Evolutionary conservation across 257 asterid genomes (phyloP), one percentile per base, ranked within the genome.

Genomic region (Primulina eburnea): DNA sequence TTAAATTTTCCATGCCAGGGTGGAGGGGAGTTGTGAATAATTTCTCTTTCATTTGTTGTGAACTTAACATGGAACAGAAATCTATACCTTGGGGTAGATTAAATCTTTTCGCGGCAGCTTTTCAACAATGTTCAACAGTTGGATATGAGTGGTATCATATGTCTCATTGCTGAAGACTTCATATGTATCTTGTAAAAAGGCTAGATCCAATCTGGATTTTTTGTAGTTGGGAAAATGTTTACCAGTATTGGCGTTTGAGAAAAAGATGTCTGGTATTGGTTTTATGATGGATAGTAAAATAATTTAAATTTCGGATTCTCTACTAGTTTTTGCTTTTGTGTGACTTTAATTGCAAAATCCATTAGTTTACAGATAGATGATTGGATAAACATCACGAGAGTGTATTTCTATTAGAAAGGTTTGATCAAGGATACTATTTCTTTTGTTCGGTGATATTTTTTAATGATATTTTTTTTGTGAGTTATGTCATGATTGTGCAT

Each of bases 331-430:
- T 68, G 37, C 17, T 62, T 59, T 33, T 64, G 43, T 50, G 66
- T 60, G 32, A 34, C 47, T 47, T 28, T 17, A 8, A 32, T 60
- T 70, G 68, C 43, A 67, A 40, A 56, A 37, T 55, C 40, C 71
- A 17, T 17, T 16, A 50, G 17, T 59, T 61, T 71, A 67, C 47
- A n/a, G 57, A 17, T 5, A 24, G 34, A 38, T 58, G 57, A 16
- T 50, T 14, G 20, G 55, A 50, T 50, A 50, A 50, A 17, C n/a
- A 17, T 50, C 57, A 12, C 18, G 4, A 50, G 56, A 5, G 20
- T 50, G 8, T 50, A 9, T 33, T 26, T 43, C 11, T 38, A 56
- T 55, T 37, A 66, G 71, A 7, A 63, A 62, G 14, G 66, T 53
- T 68, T 37, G 58, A 38, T 69, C 32, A 43, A 37, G 16, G 53